Percentiles rank a stretch among this genome's conserved stretches.
Conservation (phyloP, 352 stramenopile species). For the Phytophthora ohioensis region DNA sequence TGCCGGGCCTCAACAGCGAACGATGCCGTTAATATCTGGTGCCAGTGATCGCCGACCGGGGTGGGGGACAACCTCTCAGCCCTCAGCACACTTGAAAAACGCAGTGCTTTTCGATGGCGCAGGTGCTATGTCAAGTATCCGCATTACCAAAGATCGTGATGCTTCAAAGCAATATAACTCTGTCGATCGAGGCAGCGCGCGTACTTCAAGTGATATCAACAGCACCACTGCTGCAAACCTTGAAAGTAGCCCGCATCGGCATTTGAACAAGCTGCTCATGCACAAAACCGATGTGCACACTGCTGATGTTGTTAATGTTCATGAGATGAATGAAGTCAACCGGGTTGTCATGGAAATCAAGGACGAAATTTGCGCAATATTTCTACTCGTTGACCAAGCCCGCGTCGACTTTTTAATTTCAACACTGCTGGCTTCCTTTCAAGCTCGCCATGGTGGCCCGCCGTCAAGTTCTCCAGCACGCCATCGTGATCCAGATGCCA, state of each 20-base stretch:
- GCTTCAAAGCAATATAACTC: slow-evolving; percentile 32
- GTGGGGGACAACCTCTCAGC: slow-evolving; percentile 20
- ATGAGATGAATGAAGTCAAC: slow-evolving; percentile 56
- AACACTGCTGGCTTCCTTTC: slow-evolving; percentile 54
- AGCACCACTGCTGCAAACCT: background rate
- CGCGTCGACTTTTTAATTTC: slow-evolving; percentile 77
- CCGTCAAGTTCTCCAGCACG: slow-evolving; percentile 26
- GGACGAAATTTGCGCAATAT: slow-evolving; percentile 70
- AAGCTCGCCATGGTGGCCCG: slow-evolving; percentile 42
- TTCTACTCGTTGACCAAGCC: slow-evolving; percentile 66
- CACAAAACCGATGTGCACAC: slow-evolving; percentile 19
- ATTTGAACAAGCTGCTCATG: slow-evolving; percentile 27
- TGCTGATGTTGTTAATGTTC: slow-evolving; percentile 19
- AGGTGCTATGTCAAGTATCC: slow-evolving; percentile 41
- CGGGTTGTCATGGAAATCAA: slow-evolving; percentile 81
- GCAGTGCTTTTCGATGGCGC: slow-evolving; percentile 48
- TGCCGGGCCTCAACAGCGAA: slow-evolving; percentile 16
- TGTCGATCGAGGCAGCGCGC: slow-evolving; percentile 4
- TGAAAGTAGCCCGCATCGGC: slow-evolving; percentile 26
- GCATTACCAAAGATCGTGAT: slow-evolving; percentile 40
- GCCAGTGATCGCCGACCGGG: slow-evolving; percentile 18
- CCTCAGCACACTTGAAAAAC: slow-evolving; percentile 38
- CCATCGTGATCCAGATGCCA: slow-evolving; percentile 32
- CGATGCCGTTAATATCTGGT: slow-evolving; percentile 16
- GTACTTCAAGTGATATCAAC: slow-evolving; percentile 10